Evolutionary conservation across 148 eudicot genomes (phyloP).

Genomic region (Gaultheria prostrata): DNA sequence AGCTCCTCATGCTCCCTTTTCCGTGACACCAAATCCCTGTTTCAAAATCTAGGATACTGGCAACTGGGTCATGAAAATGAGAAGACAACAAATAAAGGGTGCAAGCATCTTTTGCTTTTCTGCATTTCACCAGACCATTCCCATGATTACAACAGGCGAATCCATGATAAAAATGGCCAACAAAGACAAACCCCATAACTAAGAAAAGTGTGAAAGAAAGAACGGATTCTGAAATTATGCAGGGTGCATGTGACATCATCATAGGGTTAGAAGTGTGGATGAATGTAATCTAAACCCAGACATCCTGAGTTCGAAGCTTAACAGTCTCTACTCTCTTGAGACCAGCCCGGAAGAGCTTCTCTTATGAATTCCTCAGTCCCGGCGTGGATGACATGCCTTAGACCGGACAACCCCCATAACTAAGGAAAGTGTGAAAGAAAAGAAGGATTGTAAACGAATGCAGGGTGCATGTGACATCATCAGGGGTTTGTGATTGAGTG

Average conservation of each 20-base stretch:
- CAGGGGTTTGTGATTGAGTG: background rate
- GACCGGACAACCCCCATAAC: background rate
- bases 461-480: constrained; percentile 1
- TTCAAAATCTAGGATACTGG: constrained; percentile 7
- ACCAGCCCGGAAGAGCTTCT: no score
- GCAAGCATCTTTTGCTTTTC: background rate
- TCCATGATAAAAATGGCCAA: background rate
- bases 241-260: background rate
- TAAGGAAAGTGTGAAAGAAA: background rate
- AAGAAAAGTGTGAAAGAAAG: background rate
- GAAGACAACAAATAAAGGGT: background rate
- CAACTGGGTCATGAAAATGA: constrained; percentile 6
- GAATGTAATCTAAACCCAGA: background rate
- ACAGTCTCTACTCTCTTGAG: no score
- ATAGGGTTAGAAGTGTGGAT: background rate
- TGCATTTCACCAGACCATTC: constrained; percentile 3
- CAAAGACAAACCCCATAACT: background rate
- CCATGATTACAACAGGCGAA: background rate
- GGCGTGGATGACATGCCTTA: no score
- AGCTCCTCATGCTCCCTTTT: constrained; percentile 2
- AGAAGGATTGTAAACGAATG: background rate
- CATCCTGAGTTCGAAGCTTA: no score
- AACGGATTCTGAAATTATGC: background rate
- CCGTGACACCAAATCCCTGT: background rate
- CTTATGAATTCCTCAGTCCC: no score